These are phyloP conservation scores for Jimgerdemannia lactiflua DNA, from an alignment of 192 early-diverging fungal genomes.

Conservation along the genomic window DNA sequence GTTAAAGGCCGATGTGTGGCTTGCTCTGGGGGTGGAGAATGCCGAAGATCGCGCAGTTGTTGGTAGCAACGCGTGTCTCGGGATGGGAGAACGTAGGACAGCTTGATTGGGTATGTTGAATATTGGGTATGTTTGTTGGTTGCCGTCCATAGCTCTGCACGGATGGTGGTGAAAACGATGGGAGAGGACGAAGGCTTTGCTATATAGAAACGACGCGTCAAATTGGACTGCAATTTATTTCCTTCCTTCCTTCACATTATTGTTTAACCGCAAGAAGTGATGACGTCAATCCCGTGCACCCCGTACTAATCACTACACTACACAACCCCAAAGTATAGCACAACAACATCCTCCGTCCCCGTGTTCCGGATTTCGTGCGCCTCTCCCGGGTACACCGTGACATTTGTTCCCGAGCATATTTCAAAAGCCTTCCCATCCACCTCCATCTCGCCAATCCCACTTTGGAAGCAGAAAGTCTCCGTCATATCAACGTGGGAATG, in stretches of 20 bases:
- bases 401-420: conserved; percentile 27
- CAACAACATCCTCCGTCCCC: conserved; percentile 24
- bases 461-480: conserved; percentile 35
- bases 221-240: neutral
- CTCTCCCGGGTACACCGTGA: conserved; percentile 31
- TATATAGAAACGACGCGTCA: neutral
- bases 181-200: neutral
- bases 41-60: neutral
- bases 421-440: conserved; percentile 29
- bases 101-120: neutral
- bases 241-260: too few species aligned
- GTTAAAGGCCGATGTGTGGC: neutral
- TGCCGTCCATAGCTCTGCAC: neutral
- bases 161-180: neutral
- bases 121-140: neutral
- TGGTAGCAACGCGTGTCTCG: neutral
- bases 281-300: too few species aligned
- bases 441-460: conserved; percentile 36
- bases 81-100: neutral
- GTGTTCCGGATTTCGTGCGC: conserved; percentile 38
- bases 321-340: conserved; percentile 38
- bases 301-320: neutral
- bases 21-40: neutral
- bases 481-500: conserved; percentile 36
- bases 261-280: too few species aligned